Base-by-base conservation (phyloP, 441 rosid species). In the Gossypium davidsonii region DNA sequence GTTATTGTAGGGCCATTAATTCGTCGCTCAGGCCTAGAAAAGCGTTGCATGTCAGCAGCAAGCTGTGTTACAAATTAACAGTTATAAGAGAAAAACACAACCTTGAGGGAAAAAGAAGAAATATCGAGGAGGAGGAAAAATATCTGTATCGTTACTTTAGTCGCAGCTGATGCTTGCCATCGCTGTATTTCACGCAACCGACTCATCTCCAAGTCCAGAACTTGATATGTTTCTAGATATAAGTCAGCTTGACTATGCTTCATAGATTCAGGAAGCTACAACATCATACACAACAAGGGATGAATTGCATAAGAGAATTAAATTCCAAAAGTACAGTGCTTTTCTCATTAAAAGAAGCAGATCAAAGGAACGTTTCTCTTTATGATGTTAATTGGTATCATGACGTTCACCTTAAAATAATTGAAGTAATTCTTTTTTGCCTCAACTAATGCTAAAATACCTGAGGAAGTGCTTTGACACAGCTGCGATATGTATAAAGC, bases 391-490 rank as follows among this genome's bases (percentile, higher is more conserved):
- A 51, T 49, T 8, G 59, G 59, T 26, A 67, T 28, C 21, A 68
- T 17, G 60, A 51, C 18, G 48, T 15, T 52, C 28, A 52, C 39
- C 6, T 17, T 2, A 18, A 31, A 51, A 49, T 15, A 17, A 18
- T 52, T 17, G 4, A 51, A 28, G 25, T 2, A 65, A 11, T 51
- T 67, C 7, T 15, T 26, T 51, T 28, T 17, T 0, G 20, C 48
- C 72, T 28, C 5, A 67, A 73, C 58, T 57, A 55, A 66, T 53
- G 55, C 67, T 55, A 73, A 77, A 76, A 56, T 49, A 92, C 99
- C 99, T 96, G 99, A 83, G 99, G 98, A 72, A 96, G 88, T 3
- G 99, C 99, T 94, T 96, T 96, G 74, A 96, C 98, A 68, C 99
- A 96, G 72, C 97, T 93, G 75, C 99, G 94, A 78, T 93, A 96